Percentiles rank a stretch among this genome's conserved stretches.
Conservation (phyloP, 257 asterid species). For the Solanum neorickii region DNA sequence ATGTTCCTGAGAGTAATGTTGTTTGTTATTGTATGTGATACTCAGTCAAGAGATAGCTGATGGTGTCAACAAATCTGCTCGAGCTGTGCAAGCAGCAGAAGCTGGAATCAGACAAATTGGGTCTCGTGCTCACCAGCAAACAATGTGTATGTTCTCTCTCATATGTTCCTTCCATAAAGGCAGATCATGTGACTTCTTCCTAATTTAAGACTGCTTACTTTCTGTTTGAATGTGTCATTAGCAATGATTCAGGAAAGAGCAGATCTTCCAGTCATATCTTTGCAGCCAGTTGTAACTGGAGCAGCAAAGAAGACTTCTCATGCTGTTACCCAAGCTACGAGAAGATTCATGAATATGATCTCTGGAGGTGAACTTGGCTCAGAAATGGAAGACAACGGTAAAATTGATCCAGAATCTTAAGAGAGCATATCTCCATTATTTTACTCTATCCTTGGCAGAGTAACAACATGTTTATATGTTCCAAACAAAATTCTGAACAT, state of each 20-base stretch:
- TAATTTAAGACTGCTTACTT: neutral
- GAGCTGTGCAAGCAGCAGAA: conserved; percentile 89
- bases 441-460: neutral
- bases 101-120: conserved; percentile 85
- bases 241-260: conserved; percentile 97
- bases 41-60: conserved; percentile 82
- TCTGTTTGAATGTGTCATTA: conserved; percentile 12
- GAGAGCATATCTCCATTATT: neutral
- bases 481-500: neutral
- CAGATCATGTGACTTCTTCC: neutral
- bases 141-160: conserved; percentile 51
- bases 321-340: conserved; percentile 71
- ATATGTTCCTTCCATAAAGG: neutral
- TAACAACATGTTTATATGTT: neutral
- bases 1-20: conserved; percentile 1
- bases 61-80: conserved; percentile 84
- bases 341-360: conserved; percentile 48
- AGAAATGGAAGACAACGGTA: conserved; percentile 23
- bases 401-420: conserved; percentile 12
- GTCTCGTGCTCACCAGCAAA: conserved; percentile 67
- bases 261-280: conserved; percentile 67
- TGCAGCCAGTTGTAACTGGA: conserved; percentile 76
- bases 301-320: conserved; percentile 86
- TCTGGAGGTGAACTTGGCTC: conserved; percentile 43
- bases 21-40: conserved; percentile 9